Conservation (phyloP, 106 monocot species). For the Dioscorea alata region DNA sequence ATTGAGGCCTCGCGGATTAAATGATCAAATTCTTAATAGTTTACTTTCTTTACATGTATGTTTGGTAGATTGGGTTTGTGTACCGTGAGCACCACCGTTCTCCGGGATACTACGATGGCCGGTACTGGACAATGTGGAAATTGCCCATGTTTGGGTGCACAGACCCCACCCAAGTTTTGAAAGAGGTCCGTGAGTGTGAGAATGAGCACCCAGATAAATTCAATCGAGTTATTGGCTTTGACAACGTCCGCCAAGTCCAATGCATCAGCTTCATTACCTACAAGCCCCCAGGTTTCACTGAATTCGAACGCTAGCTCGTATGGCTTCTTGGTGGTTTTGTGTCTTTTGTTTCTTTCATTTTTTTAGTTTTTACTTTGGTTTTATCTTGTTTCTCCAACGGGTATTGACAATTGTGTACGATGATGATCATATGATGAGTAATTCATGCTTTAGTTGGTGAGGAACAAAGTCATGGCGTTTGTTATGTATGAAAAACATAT, state of each 20-base stretch:
- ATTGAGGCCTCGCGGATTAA: too few species aligned
- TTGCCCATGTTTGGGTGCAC: conserved; percentile 69
- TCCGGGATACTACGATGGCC: conserved; percentile 65
- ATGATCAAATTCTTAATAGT: too few species aligned
- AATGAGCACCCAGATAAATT: conserved; percentile 40
- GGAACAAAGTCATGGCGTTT: too few species aligned
- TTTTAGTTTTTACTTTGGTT: too few species aligned
- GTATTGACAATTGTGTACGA: too few species aligned
- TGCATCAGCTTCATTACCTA: conserved; percentile 59
- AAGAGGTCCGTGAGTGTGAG: conserved; percentile 35
- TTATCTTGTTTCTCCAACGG: too few species aligned
- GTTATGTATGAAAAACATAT: too few species aligned
- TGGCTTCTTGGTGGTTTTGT: too few species aligned
- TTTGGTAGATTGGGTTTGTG: conserved; percentile 42
- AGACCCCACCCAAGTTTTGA: conserved; percentile 37
- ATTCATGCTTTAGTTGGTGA: too few species aligned
- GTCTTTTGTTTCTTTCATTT: neutral
- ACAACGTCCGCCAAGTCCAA: conserved; percentile 55
- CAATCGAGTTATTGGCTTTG: conserved; percentile 52
- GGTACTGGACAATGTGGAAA: conserved; percentile 85
- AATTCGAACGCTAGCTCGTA: too few species aligned
- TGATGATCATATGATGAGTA: too few species aligned
- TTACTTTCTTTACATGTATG: too few species aligned
- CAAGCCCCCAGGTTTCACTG: conserved; percentile 15
- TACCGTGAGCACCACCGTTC: conserved; percentile 35